Conservation (phyloP, 306 rosid genomes). For the Sphenostylis stenocarpa region DNA sequence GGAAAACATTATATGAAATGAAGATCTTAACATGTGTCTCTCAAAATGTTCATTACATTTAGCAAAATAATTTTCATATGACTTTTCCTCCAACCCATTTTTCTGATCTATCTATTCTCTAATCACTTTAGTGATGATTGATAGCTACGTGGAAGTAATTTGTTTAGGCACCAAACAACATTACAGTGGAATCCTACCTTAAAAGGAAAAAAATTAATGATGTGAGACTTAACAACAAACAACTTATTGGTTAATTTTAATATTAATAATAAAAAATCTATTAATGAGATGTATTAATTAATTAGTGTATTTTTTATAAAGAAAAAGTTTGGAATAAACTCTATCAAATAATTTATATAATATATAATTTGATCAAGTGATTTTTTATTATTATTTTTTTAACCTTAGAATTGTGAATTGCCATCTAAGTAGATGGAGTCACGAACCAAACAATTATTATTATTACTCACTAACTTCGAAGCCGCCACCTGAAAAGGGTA, state of each 20-base stretch:
- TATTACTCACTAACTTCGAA: not conserved
- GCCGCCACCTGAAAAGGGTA: constrained; percentile 14
- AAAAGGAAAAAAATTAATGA: constrained; percentile 31
- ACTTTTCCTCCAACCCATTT: not conserved
- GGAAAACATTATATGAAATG: not conserved
- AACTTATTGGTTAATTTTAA: constrained; percentile 1
- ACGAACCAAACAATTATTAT: too few relatives aligned
- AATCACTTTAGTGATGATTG: constrained; percentile 7
- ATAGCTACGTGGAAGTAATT: constrained; percentile 19
- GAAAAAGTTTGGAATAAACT: too few relatives aligned
- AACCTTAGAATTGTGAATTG: too few relatives aligned
- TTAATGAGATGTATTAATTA: too few relatives aligned
- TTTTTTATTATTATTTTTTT: too few relatives aligned
- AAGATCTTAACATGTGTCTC: not conserved
- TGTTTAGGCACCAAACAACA: constrained; percentile 38
- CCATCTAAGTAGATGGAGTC: not conserved
- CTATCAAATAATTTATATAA: too few relatives aligned
- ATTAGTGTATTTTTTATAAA: too few relatives aligned
- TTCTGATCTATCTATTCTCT: not conserved
- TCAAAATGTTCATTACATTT: not conserved
- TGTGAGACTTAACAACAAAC: constrained; percentile 37
- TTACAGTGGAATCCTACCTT: constrained; percentile 28
- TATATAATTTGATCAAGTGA: too few relatives aligned
- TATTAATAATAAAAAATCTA: not conserved
- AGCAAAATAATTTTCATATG: not conserved